Percentiles rank a stretch among this genome's conserved stretches.
Evolutionary conservation across 768 basidiomycete species (phyloP).

Genomic region (Gymnopilus dilepis): DNA sequence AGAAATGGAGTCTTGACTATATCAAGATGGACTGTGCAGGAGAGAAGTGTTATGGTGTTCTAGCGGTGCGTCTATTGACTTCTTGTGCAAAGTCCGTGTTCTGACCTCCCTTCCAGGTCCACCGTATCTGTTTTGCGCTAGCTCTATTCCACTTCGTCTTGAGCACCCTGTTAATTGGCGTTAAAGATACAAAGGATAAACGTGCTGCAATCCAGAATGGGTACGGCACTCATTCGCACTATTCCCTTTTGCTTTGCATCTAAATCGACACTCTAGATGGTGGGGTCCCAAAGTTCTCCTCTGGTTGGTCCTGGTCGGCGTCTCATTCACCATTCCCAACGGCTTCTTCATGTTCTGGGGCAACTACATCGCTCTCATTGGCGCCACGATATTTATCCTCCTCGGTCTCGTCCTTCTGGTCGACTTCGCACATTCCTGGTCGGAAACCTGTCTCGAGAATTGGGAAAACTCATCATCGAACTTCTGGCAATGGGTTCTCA

Average conservation of each 20-base stretch:
- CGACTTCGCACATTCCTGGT: conserved; percentile 99
- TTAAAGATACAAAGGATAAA: conserved; percentile 89
- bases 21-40: conserved; percentile 97
- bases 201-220: conserved; percentile 97
- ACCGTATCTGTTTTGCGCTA: conserved; percentile 96
- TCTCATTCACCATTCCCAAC: conserved; percentile 96
- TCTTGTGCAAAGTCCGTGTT: background rate
- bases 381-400: conserved; percentile 93
- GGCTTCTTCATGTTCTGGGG: conserved; percentile 99
- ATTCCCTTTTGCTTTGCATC: conserved; percentile 1
- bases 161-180: conserved; percentile 79
- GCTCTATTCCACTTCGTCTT: conserved; percentile 87
- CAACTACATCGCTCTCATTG: conserved; percentile 89
- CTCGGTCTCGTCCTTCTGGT: conserved; percentile 96
- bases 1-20: conserved; percentile 95
- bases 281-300: conserved; percentile 97
- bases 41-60: conserved; percentile 94
- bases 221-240: conserved; percentile 46
- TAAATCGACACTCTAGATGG: conserved; percentile 62
- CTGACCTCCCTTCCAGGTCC: conserved; percentile 57
- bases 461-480: conserved; percentile 89
- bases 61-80: conserved; percentile 68
- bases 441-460: conserved; percentile 93
- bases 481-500: conserved; percentile 95
- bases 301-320: conserved; percentile 81